phyloP scores from a whole-genome alignment of 2,329 filamentous ascomycete species.

The Aotearoamyces nothofagi region DNA sequence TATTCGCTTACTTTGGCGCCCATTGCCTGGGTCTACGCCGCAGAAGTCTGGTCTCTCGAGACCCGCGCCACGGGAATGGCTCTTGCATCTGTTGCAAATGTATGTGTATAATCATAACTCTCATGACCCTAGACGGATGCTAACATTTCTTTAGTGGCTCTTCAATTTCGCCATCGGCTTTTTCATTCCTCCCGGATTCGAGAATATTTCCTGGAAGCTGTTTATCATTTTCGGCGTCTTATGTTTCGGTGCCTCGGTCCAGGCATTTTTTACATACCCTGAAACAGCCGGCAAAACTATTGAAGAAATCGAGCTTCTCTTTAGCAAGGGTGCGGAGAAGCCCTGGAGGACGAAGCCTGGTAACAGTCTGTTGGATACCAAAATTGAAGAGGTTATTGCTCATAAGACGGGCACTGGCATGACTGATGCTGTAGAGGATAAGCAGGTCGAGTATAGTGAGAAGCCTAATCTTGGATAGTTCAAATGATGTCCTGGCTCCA shows the following conservation, averaged over 20 bases:
- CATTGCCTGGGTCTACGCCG: slow-evolving; percentile 49
- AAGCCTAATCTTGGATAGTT: too few species aligned
- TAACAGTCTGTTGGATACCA: slow-evolving; percentile 1
- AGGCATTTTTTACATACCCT: slow-evolving; percentile 25
- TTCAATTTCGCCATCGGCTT: slow-evolving; percentile 46
- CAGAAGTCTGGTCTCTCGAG: slow-evolving; percentile 47
- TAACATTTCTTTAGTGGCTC: slow-evolving; percentile 20
- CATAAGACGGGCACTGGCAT: too few species aligned
- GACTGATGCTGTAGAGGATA: too few species aligned
- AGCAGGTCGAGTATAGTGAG: too few species aligned
- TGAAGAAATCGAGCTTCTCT: slow-evolving; percentile 21
- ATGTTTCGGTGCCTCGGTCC: slow-evolving; percentile 27
- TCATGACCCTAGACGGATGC: not conserved
- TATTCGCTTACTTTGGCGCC: slow-evolving; percentile 50
- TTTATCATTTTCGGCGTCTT: slow-evolving; percentile 33
- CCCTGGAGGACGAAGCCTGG: slow-evolving; percentile 5
- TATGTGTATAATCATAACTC: slow-evolving; percentile 13
- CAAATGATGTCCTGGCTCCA: too few species aligned
- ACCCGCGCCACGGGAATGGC: slow-evolving; percentile 44
- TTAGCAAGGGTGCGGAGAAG: slow-evolving; percentile 8
- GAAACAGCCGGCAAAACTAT: slow-evolving; percentile 20
- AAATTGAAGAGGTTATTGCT: slow-evolving; percentile 2
- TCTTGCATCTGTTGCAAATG: slow-evolving; percentile 37
- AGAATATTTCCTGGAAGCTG: slow-evolving; percentile 39
- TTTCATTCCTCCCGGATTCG: slow-evolving; percentile 40